Evolutionary conservation across 2,329 filamentous ascomycete genomes (phyloP).

Genomic region (Tolypocladium sp.): DNA sequence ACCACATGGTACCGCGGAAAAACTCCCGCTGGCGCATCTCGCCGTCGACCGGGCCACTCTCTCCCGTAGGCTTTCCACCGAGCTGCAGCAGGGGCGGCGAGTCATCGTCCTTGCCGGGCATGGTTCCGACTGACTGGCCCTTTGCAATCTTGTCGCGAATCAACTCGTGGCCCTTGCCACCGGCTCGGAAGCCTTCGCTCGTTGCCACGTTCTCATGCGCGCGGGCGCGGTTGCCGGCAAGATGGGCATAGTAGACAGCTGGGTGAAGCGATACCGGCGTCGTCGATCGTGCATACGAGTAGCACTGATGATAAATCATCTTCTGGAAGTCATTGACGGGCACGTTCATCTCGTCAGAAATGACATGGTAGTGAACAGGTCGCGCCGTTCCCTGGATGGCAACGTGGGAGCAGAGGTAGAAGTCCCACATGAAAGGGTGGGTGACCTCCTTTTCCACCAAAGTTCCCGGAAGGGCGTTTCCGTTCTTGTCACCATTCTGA

Average conservation of each 20-base stretch:
- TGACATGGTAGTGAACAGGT: conserved; percentile 85
- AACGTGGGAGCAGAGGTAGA: conserved; percentile 53
- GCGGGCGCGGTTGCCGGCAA: conserved; percentile 73
- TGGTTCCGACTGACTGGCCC: conserved; percentile 17
- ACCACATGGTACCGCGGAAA: conserved; percentile 34
- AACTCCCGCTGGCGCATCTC: conserved; percentile 25
- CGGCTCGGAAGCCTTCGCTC: conserved; percentile 33
- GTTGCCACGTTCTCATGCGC: conserved; percentile 54
- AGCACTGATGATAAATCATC: conserved; percentile 91
- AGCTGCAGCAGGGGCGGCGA: conserved; percentile 20
- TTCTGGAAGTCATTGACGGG: conserved; percentile 63
- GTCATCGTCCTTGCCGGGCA: conserved; percentile 12
- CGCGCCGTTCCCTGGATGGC: conserved; percentile 93
- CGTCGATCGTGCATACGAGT: conserved; percentile 85
- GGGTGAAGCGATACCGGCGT: conserved; percentile 86
- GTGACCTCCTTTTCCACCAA: conserved; percentile 86
- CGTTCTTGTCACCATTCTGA: conserved; percentile 58
- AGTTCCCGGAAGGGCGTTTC: conserved; percentile 77
- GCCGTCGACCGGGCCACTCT: conserved; percentile 12
- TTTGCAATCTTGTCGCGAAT: conserved; percentile 29
- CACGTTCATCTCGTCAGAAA: conserved; percentile 70
- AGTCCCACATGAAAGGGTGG: conserved; percentile 84
- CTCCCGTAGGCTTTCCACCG: conserved; percentile 14
- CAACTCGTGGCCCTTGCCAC: conserved; percentile 34
- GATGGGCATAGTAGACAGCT: conserved; percentile 90